phyloP scores from a whole-genome alignment of 306 rosid genomes.

The Carpinus viminea region DNA sequence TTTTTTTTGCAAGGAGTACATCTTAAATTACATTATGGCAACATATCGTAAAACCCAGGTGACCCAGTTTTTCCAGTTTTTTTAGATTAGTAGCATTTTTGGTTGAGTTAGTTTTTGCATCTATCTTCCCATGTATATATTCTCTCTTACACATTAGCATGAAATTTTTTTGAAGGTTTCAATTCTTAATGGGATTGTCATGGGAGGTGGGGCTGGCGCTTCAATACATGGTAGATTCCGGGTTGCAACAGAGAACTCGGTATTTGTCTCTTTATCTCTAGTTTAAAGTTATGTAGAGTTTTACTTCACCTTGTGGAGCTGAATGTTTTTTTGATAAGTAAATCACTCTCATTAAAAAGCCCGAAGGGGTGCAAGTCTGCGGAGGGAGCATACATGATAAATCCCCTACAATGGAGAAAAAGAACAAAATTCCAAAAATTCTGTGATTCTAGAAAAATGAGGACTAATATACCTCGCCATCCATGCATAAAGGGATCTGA shows the following conservation, averaged over 20 bases:
- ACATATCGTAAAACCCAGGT: conserved; percentile 92
- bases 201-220: conserved; percentile 99
- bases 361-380: too few species aligned
- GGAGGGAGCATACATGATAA: too few species aligned
- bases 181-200: conserved; percentile 84
- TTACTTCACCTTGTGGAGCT: background rate
- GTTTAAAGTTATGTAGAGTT: background rate
- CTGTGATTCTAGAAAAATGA: too few species aligned
- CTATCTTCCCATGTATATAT: conserved; percentile 1
- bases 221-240: conserved; percentile 90
- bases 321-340: background rate
- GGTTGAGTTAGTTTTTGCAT: conserved; percentile 13
- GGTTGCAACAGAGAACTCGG: conserved; percentile 87
- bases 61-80: conserved; percentile 23
- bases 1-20: conserved; percentile 59
- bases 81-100: background rate
- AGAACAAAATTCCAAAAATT: too few species aligned
- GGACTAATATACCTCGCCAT: too few species aligned
- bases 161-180: conserved; percentile 66
- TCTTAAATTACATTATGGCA: conserved; percentile 79
- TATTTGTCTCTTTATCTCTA: conserved; percentile 20
- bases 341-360: too few species aligned
- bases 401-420: too few species aligned
- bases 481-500: too few species aligned
- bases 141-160: conserved; percentile 22